Percentiles rank a stretch among this genome's conserved stretches.
Conservation (phyloP, 2,329 filamentous ascomycete species). For the Botrytis elliptica region DNA sequence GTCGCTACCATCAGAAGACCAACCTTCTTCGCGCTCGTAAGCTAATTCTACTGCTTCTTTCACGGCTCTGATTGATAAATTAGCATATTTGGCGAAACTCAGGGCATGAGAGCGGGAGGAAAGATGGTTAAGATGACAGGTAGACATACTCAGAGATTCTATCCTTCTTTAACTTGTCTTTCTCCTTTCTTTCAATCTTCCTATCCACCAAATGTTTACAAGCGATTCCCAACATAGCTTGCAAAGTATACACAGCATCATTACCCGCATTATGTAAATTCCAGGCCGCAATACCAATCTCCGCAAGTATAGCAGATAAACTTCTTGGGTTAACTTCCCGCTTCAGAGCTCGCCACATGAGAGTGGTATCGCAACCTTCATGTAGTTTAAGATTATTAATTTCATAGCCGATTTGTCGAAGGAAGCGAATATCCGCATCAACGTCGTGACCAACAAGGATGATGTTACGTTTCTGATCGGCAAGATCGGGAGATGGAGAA, state of each 20-base stretch:
- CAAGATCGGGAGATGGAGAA: neutral
- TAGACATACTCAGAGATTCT: constrained; percentile 28
- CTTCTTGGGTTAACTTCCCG: constrained; percentile 52
- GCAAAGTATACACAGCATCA: constrained; percentile 77
- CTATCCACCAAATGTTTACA: constrained; percentile 40
- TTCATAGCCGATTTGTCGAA: constrained; percentile 64
- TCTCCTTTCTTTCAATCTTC: constrained; percentile 20
- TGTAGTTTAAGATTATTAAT: constrained; percentile 52
- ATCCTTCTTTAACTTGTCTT: constrained; percentile 26
- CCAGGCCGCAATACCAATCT: constrained; percentile 61
- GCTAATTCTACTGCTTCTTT: constrained; percentile 17
- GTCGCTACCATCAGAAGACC: constrained; percentile 21
- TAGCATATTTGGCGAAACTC: neutral
- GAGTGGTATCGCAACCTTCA: constrained; percentile 70
- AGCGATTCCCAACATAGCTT: constrained; percentile 66
- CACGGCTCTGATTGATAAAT: constrained; percentile 1
- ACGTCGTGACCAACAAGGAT: constrained; percentile 80
- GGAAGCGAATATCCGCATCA: constrained; percentile 64
- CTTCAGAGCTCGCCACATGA: constrained; percentile 64
- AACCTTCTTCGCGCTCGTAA: constrained; percentile 17
- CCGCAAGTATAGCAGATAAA: constrained; percentile 59
- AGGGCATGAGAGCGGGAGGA: neutral
- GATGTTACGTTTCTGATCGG: constrained; percentile 51
- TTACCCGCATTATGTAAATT: constrained; percentile 87
- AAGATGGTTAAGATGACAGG: neutral